These are phyloP conservation scores for Nymphaea colorata DNA, from an alignment of 164 flowering plant genomes.

Conservation along the genomic window DNA sequence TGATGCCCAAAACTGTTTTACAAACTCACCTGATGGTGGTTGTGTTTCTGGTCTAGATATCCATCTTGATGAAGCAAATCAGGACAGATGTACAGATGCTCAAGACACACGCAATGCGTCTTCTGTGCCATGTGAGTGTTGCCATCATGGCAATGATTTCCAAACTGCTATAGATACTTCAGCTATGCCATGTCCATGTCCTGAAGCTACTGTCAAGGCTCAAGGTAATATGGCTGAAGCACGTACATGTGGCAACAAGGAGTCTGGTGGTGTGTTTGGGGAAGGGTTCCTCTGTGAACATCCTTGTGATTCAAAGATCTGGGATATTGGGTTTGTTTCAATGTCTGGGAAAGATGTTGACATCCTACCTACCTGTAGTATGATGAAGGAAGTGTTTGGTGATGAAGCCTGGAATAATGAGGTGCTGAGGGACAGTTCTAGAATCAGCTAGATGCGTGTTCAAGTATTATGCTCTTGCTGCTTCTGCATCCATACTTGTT, in stretches of 20 bases:
- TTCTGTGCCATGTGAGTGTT: constrained; percentile 27
- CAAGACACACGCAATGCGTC: constrained; percentile 30
- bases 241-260: constrained; percentile 14
- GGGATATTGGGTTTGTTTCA: constrained; percentile 30
- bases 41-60: neutral
- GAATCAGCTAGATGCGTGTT: too few species aligned
- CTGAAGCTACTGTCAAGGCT: constrained; percentile 9
- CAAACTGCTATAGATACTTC: neutral
- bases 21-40: neutral
- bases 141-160: constrained; percentile 3
- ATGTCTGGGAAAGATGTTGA: constrained; percentile 26
- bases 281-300: constrained; percentile 18
- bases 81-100: constrained; percentile 7
- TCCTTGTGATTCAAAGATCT: constrained; percentile 31
- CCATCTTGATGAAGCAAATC: neutral
- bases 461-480: too few species aligned
- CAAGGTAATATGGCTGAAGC: constrained; percentile 12
- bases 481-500: too few species aligned
- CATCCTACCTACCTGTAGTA: constrained; percentile 41
- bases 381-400: constrained; percentile 68
- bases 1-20: constrained; percentile 1
- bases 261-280: constrained; percentile 6
- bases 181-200: constrained; percentile 3
- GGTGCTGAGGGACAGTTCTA: too few species aligned
- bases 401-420: constrained; percentile 23